phyloP scores from a whole-genome alignment of 805 yeast genomes.

The Candida coquimbonensis region DNA sequence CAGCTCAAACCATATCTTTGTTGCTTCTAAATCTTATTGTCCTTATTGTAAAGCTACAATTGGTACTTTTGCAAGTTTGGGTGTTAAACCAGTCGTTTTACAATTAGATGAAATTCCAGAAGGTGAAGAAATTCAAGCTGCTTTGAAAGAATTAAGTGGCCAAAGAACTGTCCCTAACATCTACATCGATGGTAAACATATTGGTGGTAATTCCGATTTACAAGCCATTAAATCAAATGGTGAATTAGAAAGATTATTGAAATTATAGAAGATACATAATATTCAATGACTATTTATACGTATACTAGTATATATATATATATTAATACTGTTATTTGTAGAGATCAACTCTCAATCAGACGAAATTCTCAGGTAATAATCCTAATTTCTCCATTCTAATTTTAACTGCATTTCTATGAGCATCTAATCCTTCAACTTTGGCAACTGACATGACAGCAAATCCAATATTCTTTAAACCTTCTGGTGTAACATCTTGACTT shows the following conservation, averaged over 20 bases:
- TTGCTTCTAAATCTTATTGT: constrained; percentile 77
- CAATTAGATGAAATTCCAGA: constrained; percentile 49
- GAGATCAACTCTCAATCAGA: constrained; percentile 9
- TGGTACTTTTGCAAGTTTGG: constrained; percentile 29
- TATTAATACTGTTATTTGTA: not conserved
- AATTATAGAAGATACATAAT: constrained; percentile 11
- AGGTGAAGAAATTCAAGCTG: constrained; percentile 77
- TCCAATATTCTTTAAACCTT: constrained; percentile 87
- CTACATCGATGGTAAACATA: constrained; percentile 84
- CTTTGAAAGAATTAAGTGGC: constrained; percentile 69
- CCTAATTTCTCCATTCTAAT: constrained; percentile 81
- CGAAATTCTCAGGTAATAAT: constrained; percentile 31
- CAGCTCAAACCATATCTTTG: constrained; percentile 58
- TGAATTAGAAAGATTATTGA: constrained; percentile 40
- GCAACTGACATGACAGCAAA: constrained; percentile 94
- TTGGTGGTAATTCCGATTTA: constrained; percentile 92
- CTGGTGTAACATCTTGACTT: constrained; percentile 79
- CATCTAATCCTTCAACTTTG: constrained; percentile 93
- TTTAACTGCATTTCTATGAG: constrained; percentile 94
- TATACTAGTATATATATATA: not conserved
- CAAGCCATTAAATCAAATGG: constrained; percentile 63
- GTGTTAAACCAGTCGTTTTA: constrained; percentile 40
- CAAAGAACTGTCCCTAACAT: constrained; percentile 93
- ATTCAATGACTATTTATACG: not conserved
- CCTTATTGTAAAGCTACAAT: constrained; percentile 52